These are phyloP conservation scores for Lichtheimia hyalospora DNA, from an alignment of 371 early-diverging fungal species.

Conservation along the genomic window DNA sequence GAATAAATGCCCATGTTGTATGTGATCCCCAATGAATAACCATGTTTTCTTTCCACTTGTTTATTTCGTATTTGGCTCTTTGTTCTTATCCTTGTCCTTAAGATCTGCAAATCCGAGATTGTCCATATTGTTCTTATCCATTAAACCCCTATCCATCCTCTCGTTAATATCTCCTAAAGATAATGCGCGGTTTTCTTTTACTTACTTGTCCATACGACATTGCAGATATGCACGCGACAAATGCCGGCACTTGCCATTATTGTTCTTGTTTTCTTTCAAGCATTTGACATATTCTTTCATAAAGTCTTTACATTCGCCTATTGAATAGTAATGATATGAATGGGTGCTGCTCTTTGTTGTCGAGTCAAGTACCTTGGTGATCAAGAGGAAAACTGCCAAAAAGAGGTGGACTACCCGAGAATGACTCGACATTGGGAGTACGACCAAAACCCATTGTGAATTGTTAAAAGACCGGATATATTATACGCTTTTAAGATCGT, in stretches of 20 bases:
- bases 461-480: neutral
- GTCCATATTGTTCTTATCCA: slow-evolving; percentile 68
- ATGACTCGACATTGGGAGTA: slow-evolving; percentile 59
- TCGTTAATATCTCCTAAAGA: neutral
- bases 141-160: slow-evolving; percentile 52
- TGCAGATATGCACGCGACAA: slow-evolving; percentile 69
- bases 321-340: neutral
- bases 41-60: neutral
- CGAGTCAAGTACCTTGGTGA: slow-evolving; percentile 53
- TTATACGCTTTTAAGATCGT: neutral
- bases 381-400: slow-evolving; percentile 84
- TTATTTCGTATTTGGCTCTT: neutral
- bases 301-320: slow-evolving; percentile 71
- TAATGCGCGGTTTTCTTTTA: neutral
- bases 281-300: slow-evolving; percentile 78
- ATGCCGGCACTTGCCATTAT: slow-evolving; percentile 69
- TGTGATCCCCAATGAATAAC: neutral
- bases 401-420: slow-evolving; percentile 69
- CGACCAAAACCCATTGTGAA: slow-evolving; percentile 63
- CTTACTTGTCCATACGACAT: slow-evolving; percentile 85
- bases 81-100: slow-evolving; percentile 5
- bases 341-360: neutral
- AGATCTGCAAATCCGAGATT: slow-evolving; percentile 70
- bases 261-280: slow-evolving; percentile 66
- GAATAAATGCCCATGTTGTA: too few relatives aligned